A percentile compares a stretch with the other conserved stretches of the same genome.
Evolutionary conservation across 1,139 yeast genomes (phyloP).

Genomic region (Entelexis paramagnoliae): DNA sequence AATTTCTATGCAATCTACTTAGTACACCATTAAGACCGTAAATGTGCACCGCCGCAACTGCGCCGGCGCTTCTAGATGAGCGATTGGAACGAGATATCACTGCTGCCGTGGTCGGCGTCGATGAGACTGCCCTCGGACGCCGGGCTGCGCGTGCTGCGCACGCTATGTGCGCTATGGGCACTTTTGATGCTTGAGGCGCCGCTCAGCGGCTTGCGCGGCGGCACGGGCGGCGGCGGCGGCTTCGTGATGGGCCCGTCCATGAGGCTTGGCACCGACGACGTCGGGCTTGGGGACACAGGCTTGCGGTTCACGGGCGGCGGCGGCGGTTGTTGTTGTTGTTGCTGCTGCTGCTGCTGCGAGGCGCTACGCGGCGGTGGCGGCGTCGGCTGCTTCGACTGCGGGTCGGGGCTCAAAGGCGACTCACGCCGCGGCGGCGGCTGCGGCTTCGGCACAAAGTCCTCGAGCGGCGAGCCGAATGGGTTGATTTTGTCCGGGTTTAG

Average conservation of each 20-base stretch:
- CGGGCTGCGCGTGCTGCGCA: slow-evolving; percentile 1
- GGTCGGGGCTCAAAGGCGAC: background rate
- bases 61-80: slow-evolving; percentile 16
- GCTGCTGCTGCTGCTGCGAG: too few species aligned
- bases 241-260: slow-evolving; percentile 18
- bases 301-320: slow-evolving; percentile 8
- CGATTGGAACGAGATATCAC: slow-evolving; percentile 14
- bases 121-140: slow-evolving; percentile 10
- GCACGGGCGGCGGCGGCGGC: background rate
- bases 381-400: too few species aligned
- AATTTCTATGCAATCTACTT: too few species aligned
- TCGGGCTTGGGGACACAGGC: slow-evolving; percentile 7
- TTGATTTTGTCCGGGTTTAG: slow-evolving; percentile 48
- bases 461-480: slow-evolving; percentile 22
- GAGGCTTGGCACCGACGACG: slow-evolving; percentile 3
- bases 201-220: slow-evolving; percentile 9
- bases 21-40: too few species aligned
- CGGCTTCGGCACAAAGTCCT: slow-evolving; percentile 20
- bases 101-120: slow-evolving; percentile 15
- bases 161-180: background rate
- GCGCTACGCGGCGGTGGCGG: background rate
- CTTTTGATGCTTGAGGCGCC: slow-evolving; percentile 11
- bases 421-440: slow-evolving; percentile 4
- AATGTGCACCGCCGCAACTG: too few species aligned
- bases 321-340: too few species aligned